Percentiles rank a stretch among this genome's conserved stretches.
These are phyloP conservation scores for Umbellularia californica DNA, from an alignment of 164 flowering plant species.

Conservation along the genomic window DNA sequence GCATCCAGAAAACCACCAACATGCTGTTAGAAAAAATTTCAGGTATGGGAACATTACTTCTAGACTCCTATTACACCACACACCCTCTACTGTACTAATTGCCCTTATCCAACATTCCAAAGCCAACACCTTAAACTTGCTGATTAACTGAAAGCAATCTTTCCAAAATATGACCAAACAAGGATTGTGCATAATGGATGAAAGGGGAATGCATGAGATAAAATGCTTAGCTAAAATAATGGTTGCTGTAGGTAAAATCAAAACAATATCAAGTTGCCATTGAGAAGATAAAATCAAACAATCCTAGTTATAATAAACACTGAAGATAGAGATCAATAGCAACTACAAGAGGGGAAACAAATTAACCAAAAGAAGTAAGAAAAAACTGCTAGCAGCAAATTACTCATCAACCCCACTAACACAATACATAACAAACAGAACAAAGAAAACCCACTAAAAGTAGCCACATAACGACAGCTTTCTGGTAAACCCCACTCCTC, in stretches of 20 bases:
- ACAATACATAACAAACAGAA: too few species aligned
- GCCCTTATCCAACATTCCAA: not conserved
- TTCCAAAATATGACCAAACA: not conserved
- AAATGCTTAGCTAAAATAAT: not conserved
- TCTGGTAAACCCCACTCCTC: not conserved
- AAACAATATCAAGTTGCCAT: not conserved
- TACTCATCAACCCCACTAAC: not conserved
- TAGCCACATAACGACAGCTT: not conserved
- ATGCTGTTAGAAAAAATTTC: not conserved
- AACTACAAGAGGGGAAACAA: not conserved
- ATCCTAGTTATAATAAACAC: not conserved
- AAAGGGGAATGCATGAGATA: too few species aligned
- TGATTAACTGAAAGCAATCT: not conserved
- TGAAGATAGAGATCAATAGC: not conserved
- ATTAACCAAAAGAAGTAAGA: not conserved
- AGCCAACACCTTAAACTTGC: not conserved
- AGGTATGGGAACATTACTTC: not conserved
- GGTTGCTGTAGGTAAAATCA: not conserved
- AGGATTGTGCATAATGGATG: too few species aligned
- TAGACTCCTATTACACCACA: not conserved
- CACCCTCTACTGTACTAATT: not conserved
- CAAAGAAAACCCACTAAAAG: too few species aligned
- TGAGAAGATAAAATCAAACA: too few species aligned
- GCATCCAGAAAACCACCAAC: slow-evolving; percentile 12
- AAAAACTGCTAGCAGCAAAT: not conserved